A percentile compares a stretch with the other conserved stretches of the same genome.
Conservation (phyloP, 768 basidiomycete genomes). For the Lactifluus rugatus region DNA sequence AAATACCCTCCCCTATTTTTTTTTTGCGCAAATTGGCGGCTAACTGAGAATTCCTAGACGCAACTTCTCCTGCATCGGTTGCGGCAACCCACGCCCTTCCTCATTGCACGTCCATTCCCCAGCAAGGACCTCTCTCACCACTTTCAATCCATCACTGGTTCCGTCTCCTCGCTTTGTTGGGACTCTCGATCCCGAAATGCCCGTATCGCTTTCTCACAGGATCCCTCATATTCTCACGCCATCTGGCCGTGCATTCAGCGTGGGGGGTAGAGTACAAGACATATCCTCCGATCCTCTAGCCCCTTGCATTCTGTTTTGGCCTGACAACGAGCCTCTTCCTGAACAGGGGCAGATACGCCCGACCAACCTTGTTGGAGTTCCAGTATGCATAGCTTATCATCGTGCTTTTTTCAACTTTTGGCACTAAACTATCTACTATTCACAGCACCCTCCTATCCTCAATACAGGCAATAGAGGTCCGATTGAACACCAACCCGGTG, state of each 20-base stretch:
- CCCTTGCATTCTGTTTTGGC: conserved; percentile 85
- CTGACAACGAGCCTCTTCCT: conserved; percentile 78
- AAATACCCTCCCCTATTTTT: conserved; percentile 11
- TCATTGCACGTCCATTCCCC: conserved; percentile 23
- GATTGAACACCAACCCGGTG: conserved; percentile 61
- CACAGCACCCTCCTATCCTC: conserved; percentile 72
- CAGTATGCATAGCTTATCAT: conserved; percentile 34
- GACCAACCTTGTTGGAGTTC: conserved; percentile 40
- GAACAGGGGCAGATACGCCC: conserved; percentile 69
- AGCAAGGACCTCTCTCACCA: conserved; percentile 23
- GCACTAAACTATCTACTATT: too few relatives aligned
- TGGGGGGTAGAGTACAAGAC: conserved; percentile 73
- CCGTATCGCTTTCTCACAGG: conserved; percentile 14
- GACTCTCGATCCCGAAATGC: conserved; percentile 9
- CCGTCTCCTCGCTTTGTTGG: conserved; percentile 11
- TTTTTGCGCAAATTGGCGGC: not conserved
- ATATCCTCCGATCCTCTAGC: conserved; percentile 59
- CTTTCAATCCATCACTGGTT: conserved; percentile 18
- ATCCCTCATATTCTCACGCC: conserved; percentile 57
- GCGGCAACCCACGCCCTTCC: conserved; percentile 48
- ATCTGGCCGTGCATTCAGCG: conserved; percentile 66
- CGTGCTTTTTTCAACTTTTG: conserved; percentile 11
- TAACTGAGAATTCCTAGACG: conserved; percentile 51
- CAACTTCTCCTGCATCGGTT: conserved; percentile 68
- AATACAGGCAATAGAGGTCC: conserved; percentile 86